Base-by-base conservation (phyloP, 2,329 filamentous ascomycete species). In the Pseudogymnoascus sp. region DNA sequence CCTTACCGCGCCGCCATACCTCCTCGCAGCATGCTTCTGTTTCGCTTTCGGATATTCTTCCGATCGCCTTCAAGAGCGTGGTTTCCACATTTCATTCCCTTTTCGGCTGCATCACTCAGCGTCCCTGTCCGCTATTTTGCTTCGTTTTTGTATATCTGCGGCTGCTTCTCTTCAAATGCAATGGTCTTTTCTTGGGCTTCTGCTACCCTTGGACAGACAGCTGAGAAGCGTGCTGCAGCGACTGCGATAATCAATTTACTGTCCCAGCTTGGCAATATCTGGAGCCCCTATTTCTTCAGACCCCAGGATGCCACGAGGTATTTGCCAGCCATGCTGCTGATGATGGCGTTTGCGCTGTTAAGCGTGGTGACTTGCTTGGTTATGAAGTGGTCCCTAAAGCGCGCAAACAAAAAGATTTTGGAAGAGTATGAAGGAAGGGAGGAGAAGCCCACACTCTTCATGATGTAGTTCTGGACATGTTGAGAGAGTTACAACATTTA, bases 281-380 rank as follows among this genome's bases (percentile, higher is more conserved):
- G 72, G 62, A 75, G 72, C 1, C 76, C 76, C 1, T 79, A 77
- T 62, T 74, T 78, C 62, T 77, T 77, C 65, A 64, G 31, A 35
- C 31, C 31, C 31, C 31, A 35, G 31, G 31, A 35, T 35, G 31
- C 9, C 9, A 35, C 31, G 9, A 35, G 31, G 10, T 35, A 35
- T 35, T 35, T 35, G 69, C 70, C 67, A 62, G 73, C 69, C 7
- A 74, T 72, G 64, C 68, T 72, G 26, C 17, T 71, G 56, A 65
- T 66, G 65, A 62, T 68, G 23, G 38, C 37, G 11, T 68, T 67
- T 71, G 17, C 42, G 7, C 26, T 59, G 4, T 21, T 62, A 21
- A 62, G 61, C 26, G 42, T 50, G 6, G 19, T 15, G 4, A 62
- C 44, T 19, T 62, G 61, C 23, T 13, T 62, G 40, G 15, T 62